Evolutionary conservation across 768 basidiomycete genomes (phyloP), one percentile per base, ranked within the genome.

Genomic region (Amanita muscaria): DNA sequence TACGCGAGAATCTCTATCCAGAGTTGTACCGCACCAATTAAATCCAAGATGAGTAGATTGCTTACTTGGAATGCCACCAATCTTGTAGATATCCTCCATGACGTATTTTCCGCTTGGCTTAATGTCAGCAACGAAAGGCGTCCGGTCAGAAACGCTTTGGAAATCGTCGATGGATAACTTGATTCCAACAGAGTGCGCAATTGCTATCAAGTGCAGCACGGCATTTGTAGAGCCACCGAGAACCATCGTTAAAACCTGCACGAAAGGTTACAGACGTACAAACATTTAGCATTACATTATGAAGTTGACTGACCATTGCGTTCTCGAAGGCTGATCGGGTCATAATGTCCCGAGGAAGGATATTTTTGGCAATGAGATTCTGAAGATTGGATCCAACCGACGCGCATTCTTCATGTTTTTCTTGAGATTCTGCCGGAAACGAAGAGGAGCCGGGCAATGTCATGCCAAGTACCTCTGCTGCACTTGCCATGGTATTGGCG

Each of bases 51-150:
- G 27, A 37, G 24, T 15, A 48, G 19, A 23, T 43, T 44, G 70
- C 85, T 50, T 64, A 94, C 92, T 87, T 3, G 96, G 94, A 53
- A 93, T 92, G 46, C 94, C 96, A 44, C 96, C 96, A 47, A 98
- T 82, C 62, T 86, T 88, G 74, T 88, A 80, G 7, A 99, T 80
- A 57, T 98, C 88, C 64, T 93, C 92, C 91, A 98, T 96, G 54
- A 98, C 89, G 71, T 97, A 98, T 65, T 92, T 92, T 29, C 96
- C 96, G 51, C 88, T 91, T 1, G 96, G 96, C 60, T 93, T 96
- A 52, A 99, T 77, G 64, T 99, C 88, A 18, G 94, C 93, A 51
- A 98, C 72, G 76, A 97, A 94, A 8, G 96, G 96, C 1, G 75
- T 80, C 36, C 86, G 79, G 61, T 99, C 93, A 5, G 92, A 94